These are phyloP conservation scores for Fusarium sp. DNA, from an alignment of 2,329 filamentous ascomycete species.

Conservation along the genomic window DNA sequence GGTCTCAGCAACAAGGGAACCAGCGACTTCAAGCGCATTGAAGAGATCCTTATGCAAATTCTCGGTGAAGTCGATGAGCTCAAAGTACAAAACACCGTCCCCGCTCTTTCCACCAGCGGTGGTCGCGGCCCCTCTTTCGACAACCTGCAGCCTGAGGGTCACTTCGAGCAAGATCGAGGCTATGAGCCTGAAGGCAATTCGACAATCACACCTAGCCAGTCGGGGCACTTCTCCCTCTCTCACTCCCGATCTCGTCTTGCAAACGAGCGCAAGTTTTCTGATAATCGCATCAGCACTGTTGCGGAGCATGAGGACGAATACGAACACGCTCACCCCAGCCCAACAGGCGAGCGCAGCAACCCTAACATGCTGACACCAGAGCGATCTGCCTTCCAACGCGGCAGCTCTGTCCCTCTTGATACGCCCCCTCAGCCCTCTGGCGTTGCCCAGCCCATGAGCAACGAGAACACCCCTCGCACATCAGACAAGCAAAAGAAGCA, in stretches of 20 bases:
- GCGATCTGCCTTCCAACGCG: slow-evolving; percentile 62
- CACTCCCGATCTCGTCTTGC: slow-evolving; percentile 61
- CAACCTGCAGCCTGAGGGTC: slow-evolving; percentile 71
- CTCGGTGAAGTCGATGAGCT: slow-evolving; percentile 91
- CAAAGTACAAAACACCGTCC: slow-evolving; percentile 70
- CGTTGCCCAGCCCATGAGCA: slow-evolving; percentile 65
- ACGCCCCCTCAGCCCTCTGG: slow-evolving; percentile 69
- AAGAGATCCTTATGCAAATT: slow-evolving; percentile 92
- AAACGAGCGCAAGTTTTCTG: slow-evolving; percentile 71
- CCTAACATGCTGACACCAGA: slow-evolving; percentile 74
- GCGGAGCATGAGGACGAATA: slow-evolving; percentile 85
- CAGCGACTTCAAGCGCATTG: slow-evolving; percentile 88
- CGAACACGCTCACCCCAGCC: slow-evolving; percentile 64
- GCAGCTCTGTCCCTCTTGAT: slow-evolving; percentile 66
- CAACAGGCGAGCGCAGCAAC: slow-evolving; percentile 51
- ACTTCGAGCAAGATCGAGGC: slow-evolving; percentile 77
- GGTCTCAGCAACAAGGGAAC: slow-evolving; percentile 89
- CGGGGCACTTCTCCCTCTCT: slow-evolving; percentile 78
- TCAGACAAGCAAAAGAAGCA: slow-evolving; percentile 86
- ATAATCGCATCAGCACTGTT: slow-evolving; percentile 91
- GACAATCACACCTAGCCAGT: slow-evolving; percentile 76
- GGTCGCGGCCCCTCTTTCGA: slow-evolving; percentile 76
- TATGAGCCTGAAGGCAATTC: slow-evolving; percentile 90
- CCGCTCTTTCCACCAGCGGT: slow-evolving; percentile 53
- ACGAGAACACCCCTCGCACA: slow-evolving; percentile 81